A percentile compares a stretch with the other conserved stretches of the same genome.
These are phyloP conservation scores for Coelastrella sp. DNA, from an alignment of 139 green algal species.

Conservation along the genomic window DNA sequence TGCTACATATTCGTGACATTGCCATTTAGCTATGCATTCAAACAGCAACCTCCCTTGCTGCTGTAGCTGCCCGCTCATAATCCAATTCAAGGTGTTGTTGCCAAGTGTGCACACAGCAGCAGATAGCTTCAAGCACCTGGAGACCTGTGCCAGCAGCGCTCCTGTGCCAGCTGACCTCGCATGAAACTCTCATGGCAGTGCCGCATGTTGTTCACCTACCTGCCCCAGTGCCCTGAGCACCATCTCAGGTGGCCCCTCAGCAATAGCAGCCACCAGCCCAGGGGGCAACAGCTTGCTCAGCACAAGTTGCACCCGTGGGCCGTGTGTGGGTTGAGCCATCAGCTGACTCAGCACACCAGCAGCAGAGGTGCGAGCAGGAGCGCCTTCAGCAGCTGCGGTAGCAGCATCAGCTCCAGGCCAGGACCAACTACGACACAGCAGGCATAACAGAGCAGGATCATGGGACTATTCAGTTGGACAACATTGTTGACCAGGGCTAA, in stretches of 20 bases:
- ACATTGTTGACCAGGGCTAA: too few species aligned
- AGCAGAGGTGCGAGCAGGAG: conserved; percentile 57
- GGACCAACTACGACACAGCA: conserved; percentile 2
- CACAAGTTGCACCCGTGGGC: conserved; percentile 69
- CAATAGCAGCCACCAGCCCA: conserved; percentile 80
- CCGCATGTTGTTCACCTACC: not conserved
- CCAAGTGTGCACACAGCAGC: not conserved
- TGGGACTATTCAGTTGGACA: too few species aligned
- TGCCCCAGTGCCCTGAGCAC: conserved; percentile 48
- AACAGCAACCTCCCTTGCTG: too few species aligned
- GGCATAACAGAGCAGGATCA: not conserved
- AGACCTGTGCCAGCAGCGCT: not conserved
- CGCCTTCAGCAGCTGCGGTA: conserved; percentile 29
- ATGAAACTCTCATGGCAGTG: not conserved
- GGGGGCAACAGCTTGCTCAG: conserved; percentile 82
- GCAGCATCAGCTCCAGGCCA: conserved; percentile 29
- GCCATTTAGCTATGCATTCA: not conserved
- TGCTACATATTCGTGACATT: too few species aligned
- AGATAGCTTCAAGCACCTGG: not conserved
- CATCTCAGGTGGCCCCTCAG: conserved; percentile 61
- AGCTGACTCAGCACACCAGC: conserved; percentile 75
- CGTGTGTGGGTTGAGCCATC: conserved; percentile 77
- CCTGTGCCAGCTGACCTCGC: too few species aligned
- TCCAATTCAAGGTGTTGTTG: not conserved
- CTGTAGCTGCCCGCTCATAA: too few species aligned